Evolutionary conservation across 176 grass and related monocot species (phyloP).

Genomic region (Alloteropsis semialata): DNA sequence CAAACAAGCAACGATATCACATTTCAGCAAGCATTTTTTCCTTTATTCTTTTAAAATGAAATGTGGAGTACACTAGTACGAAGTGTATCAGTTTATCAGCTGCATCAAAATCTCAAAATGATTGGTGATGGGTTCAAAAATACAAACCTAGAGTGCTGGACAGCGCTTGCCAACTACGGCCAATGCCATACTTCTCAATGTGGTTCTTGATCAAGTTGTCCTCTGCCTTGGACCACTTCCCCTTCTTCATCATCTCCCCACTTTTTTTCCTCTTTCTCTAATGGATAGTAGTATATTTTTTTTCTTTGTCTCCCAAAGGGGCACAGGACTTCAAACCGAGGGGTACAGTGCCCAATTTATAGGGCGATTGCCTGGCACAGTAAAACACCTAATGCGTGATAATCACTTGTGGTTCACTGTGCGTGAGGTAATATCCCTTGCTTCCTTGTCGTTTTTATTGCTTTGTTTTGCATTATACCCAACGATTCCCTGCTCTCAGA

Average conservation of each 20-base stretch:
- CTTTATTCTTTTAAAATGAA: not conserved
- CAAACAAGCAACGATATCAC: not conserved
- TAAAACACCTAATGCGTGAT: constrained; percentile 39
- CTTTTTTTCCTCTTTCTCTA: not conserved
- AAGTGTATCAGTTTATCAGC: not conserved
- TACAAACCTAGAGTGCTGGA: constrained; percentile 45
- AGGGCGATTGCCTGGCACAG: not conserved
- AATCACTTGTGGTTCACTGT: constrained; percentile 4
- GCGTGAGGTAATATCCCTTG: constrained; percentile 16
- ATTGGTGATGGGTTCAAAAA: not conserved
- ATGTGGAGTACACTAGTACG: not conserved
- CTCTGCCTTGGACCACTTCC: constrained; percentile 45
- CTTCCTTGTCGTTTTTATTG: constrained; percentile 25
- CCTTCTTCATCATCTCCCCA: constrained; percentile 32
- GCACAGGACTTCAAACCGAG: constrained; percentile 30
- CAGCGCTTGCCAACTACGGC: constrained; percentile 44
- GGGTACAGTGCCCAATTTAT: constrained; percentile 2
- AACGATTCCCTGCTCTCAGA: constrained; percentile 38
- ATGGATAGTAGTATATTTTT: not conserved
- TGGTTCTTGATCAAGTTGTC: constrained; percentile 40
- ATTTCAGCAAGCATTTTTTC: not conserved
- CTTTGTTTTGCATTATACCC: constrained; percentile 36
- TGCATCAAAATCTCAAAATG: not conserved
- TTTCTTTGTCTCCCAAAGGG: constrained; percentile 28
- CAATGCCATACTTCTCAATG: constrained; percentile 44